Evolutionary conservation across 768 basidiomycete species (phyloP), one percentile per base, ranked within the genome.

Genomic region (Tylopilus subfusipes): DNA sequence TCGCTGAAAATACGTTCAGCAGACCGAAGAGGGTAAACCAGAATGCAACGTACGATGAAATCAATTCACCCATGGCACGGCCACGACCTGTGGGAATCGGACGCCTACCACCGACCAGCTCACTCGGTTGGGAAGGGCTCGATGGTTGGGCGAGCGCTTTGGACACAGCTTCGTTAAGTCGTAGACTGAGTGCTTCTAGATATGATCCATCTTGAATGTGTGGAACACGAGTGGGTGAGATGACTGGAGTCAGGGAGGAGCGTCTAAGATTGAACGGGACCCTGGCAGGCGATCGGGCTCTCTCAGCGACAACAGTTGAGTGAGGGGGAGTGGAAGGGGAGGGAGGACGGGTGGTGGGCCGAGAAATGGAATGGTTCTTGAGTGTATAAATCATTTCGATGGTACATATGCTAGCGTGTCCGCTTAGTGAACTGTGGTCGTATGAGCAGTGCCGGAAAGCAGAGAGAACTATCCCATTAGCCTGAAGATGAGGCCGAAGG

Each of bases 151-250:
- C 76, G 47, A 92, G 75, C 4, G 88, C 85, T 71, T 81, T 88
- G 51, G 88, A 86, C 14, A 90, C 87, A 0, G 86, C 88, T 69
- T 93, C 90, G 63, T 85, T 90, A 42, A 93, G 75, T 65, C 86
- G 90, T 52, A 90, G 75, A 60, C 84, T 78, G 42, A 92, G 80
- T 54, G 83, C 81, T 66, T 90, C 86, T 50, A 91, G 76, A 70
- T 90, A 92, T 13, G 88, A 88, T 52, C 86, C 87, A 68, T 91
- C 89, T 60, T 89, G 89, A 29, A 85, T 72, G 30, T 85, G 78
- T 9, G 81, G 75, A 4, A 76, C 66, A 4, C 75, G 64, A 44
- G 62, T 63, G 1, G 73, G 59, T 4, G 75, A 64, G 16, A 71
- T 58, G 5, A 72, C 61, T 18, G 60, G 59, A 0, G 77, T 70